Evolutionary conservation across 169 alveolate genomes (phyloP), one percentile per base, ranked within the genome.

Genomic region (Plasmodium yoelii): DNA sequence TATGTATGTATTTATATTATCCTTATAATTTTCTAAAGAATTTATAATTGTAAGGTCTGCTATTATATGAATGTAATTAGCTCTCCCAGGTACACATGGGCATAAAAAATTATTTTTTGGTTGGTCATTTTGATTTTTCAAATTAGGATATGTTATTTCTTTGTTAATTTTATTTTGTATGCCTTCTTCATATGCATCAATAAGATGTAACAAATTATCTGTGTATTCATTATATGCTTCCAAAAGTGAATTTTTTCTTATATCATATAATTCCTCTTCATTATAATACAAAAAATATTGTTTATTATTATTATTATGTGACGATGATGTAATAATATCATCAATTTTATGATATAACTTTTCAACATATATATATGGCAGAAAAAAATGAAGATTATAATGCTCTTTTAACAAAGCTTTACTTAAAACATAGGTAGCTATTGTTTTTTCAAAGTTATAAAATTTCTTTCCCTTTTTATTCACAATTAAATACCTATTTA

Each of bases 51-150:
- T 55, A 46, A 93, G 77, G 49, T 88, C 94, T 12, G 96, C 65
- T 60, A 68, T 47, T 39, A 73, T 49, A 59, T 88, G 94, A n/a
- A 93, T 59, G 87, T 93, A 93, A 80, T 89, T 84, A 22, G 86
- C 94, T 39, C 96, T 69, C 39, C 94, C 92, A 26, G 96, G 96
- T 13, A 93, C 82, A 53, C 94, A 92, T 18, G 96, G 96, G 8
- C 95, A 88, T 28, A 93, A 73, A 53, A 53, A 82, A 12, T 24
- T 73, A 7, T 55, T 44, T 13, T 15, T 28, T 49, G 1, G 26
- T 9, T 47, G 5, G 2, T 82, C 56, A 22, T 82, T 71, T 59
- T 59, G 49, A 19, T 12, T 5, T 19, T 26, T 53, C 18, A 9
- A 13, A 28, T 68, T 10, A 42, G 63, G 61, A 22, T 55, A 18